A percentile compares a stretch with the other conserved stretches of the same genome.
These are phyloP conservation scores for Ogataea glucozyma DNA, from an alignment of 805 yeast species.

Conservation along the genomic window DNA sequence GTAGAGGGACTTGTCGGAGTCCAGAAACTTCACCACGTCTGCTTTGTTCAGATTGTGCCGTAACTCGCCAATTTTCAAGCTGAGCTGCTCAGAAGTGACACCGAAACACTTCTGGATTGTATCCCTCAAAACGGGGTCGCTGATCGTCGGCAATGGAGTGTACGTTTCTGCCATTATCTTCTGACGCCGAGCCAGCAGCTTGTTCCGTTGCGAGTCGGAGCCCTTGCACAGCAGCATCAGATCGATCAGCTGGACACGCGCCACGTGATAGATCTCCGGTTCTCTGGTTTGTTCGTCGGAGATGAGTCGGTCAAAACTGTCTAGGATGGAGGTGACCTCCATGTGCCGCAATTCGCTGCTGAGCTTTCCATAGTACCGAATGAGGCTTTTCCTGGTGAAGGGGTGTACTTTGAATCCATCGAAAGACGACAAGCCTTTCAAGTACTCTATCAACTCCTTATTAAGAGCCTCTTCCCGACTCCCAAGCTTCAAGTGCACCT, in stretches of 20 bases:
- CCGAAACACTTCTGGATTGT: constrained; percentile 17
- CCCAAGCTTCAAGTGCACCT: constrained; percentile 26
- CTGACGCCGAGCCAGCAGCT: constrained; percentile 14
- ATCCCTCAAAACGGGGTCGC: constrained; percentile 9
- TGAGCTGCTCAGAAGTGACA: constrained; percentile 7
- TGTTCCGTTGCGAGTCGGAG: constrained; percentile 17
- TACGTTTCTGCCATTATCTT: constrained; percentile 13
- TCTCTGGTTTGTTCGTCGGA: constrained; percentile 2
- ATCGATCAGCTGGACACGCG: constrained; percentile 22
- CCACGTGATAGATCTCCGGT: constrained; percentile 14
- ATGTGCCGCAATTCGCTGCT: constrained; percentile 19
- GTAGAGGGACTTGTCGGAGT: constrained; percentile 11
- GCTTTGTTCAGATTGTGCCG: constrained; percentile 13
- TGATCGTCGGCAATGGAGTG: constrained; percentile 18
- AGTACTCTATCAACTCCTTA: constrained; percentile 22
- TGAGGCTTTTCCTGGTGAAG: constrained; percentile 16
- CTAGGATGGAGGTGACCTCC: constrained; percentile 17
- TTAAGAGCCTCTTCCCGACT: constrained; percentile 26
- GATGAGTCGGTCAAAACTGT: constrained; percentile 14
- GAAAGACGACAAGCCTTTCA: constrained; percentile 20
- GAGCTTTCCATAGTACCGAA: constrained; percentile 16
- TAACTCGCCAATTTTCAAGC: constrained; percentile 13
- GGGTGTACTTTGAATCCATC: constrained; percentile 19
- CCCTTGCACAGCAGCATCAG: constrained; percentile 20
- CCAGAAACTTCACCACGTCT: constrained; percentile 14